phyloP scores from a whole-genome alignment of 768 basidiomycete species.

The Suillus hirtellus region DNA sequence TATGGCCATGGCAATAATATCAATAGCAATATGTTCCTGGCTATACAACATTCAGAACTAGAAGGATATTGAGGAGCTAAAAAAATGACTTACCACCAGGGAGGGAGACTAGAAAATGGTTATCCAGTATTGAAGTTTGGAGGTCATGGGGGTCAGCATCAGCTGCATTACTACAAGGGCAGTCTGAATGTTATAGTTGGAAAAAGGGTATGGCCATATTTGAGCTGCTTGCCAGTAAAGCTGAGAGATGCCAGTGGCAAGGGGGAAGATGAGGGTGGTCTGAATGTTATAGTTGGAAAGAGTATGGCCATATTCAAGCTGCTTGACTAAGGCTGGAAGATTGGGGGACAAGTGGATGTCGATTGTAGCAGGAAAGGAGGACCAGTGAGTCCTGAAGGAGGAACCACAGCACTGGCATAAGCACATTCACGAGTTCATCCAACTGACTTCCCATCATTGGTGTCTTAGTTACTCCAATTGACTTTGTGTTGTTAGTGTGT shows the following conservation, averaged over 20 bases:
- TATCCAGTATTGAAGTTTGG: no score
- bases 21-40: not conserved
- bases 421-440: slow-evolving; percentile 36
- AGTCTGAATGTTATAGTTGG: no score
- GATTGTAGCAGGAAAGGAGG: slow-evolving; percentile 66
- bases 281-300: no score
- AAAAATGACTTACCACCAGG: not conserved
- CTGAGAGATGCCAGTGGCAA: not conserved
- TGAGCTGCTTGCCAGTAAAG: no score
- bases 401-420: slow-evolving; percentile 76
- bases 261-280: not conserved
- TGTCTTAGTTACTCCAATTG: no score
- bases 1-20: not conserved
- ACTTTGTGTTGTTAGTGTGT: no score
- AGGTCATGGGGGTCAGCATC: no score
- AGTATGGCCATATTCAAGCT: no score
- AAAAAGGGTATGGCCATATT: no score
- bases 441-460: no score
- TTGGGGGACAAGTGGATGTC: slow-evolving; percentile 41
- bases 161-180: no score
- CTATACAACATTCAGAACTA: not conserved
- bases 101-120: not conserved
- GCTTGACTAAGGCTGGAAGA: slow-evolving; percentile 63
- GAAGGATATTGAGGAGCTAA: not conserved
- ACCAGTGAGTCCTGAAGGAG: slow-evolving; percentile 66